Conservation (phyloP, 306 rosid genomes). For the Nissolia schottii region DNA sequence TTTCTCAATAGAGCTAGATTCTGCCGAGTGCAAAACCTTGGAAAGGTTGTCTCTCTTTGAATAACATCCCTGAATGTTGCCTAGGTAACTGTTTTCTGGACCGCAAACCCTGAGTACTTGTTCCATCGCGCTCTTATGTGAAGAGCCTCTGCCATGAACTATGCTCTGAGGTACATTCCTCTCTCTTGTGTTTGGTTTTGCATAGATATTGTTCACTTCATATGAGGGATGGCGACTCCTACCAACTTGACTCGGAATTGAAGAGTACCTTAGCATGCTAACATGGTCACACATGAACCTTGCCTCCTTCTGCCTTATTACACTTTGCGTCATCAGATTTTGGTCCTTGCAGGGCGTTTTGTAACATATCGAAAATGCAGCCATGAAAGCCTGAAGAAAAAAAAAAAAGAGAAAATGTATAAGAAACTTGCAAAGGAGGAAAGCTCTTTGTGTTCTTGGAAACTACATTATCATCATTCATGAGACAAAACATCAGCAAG, state of each 20-base stretch:
- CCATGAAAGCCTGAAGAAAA: slow-evolving; percentile 48
- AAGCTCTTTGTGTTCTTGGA: background rate
- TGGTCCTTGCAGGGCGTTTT: slow-evolving; percentile 39
- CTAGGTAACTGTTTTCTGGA: background rate
- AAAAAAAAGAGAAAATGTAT: background rate
- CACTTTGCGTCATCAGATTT: slow-evolving; percentile 17
- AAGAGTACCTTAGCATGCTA: slow-evolving; percentile 1
- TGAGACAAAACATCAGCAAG: background rate
- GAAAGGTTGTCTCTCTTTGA: slow-evolving; percentile 9
- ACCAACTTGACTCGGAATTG: background rate
- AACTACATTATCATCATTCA: background rate
- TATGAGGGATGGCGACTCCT: slow-evolving; percentile 7
- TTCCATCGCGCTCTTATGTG: background rate
- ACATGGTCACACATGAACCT: slow-evolving; percentile 8
- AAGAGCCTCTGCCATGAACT: slow-evolving; percentile 11
- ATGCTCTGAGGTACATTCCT: background rate
- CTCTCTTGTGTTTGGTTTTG: slow-evolving; percentile 12
- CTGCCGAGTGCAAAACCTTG: slow-evolving; percentile 34
- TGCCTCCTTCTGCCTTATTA: slow-evolving; percentile 19
- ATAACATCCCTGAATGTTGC: slow-evolving; percentile 26
- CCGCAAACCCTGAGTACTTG: background rate
- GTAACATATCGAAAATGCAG: slow-evolving; percentile 46
- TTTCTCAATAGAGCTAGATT: slow-evolving; percentile 33
- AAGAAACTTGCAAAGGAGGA: background rate
- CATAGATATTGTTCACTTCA: background rate